Conservation (phyloP, 176 grass and related monocot genomes). For the Echinochloa phyllopogon region DNA sequence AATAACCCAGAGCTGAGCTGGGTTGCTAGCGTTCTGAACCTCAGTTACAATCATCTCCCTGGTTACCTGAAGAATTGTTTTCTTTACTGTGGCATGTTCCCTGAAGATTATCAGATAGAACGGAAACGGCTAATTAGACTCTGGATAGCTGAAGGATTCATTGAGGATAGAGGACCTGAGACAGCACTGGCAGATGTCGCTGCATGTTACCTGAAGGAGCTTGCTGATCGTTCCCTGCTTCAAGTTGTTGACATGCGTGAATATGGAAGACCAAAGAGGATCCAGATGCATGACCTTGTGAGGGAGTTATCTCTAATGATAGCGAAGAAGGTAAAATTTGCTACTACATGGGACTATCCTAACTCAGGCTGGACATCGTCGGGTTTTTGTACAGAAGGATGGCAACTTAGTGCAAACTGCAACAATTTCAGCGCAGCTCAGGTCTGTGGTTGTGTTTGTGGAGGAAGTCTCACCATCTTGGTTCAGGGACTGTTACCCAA, state of each 20-base stretch:
- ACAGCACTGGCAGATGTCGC: constrained; percentile 42
- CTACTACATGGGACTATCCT: constrained; percentile 25
- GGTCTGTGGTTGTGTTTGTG: constrained; percentile 39
- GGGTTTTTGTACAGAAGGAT: constrained; percentile 34
- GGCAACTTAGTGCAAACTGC: neutral
- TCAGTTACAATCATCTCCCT: constrained; percentile 53
- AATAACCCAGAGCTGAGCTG: constrained; percentile 47
- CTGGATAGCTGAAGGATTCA: constrained; percentile 59
- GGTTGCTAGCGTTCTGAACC: constrained; percentile 45
- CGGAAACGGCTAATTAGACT: constrained; percentile 46
- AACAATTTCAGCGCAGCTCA: constrained; percentile 13
- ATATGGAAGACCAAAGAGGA: constrained; percentile 39
- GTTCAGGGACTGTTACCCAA: constrained; percentile 29
- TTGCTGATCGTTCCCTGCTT: constrained; percentile 43
- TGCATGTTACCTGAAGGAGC: constrained; percentile 46
- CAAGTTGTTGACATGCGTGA: constrained; percentile 37
- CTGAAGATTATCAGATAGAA: constrained; percentile 49
- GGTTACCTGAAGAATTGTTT: constrained; percentile 58
- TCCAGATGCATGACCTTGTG: constrained; percentile 57
- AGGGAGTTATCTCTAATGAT: constrained; percentile 43
- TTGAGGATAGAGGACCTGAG: constrained; percentile 40
- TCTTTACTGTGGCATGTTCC: constrained; percentile 51
- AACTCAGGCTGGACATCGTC: neutral
- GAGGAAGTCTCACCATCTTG: constrained; percentile 24
- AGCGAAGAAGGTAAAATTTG: constrained; percentile 49